A percentile compares a stretch with the other conserved stretches of the same genome.
Conservation (phyloP, 2,329 filamentous ascomycete species). For the Pseudogymnoascus sp. region DNA sequence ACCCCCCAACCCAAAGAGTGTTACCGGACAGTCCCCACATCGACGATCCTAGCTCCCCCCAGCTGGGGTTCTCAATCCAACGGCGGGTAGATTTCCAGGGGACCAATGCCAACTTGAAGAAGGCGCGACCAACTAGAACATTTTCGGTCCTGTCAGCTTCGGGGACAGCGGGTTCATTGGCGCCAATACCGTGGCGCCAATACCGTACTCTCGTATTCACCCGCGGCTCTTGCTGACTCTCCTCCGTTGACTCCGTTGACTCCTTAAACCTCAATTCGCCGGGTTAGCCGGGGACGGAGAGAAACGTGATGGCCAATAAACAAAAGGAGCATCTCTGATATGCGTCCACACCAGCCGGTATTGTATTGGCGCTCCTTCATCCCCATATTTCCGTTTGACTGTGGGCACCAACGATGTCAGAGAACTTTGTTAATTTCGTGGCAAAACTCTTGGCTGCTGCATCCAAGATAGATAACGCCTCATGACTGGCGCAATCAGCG, state of each 20-base stretch:
- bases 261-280: neutral
- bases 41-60: neutral
- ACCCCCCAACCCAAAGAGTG: neutral
- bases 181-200: too few species aligned
- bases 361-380: neutral
- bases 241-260: neutral
- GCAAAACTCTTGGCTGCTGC: neutral
- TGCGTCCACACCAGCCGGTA: neutral
- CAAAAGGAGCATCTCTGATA: neutral
- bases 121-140: neutral
- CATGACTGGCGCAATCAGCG: neutral
- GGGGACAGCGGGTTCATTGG: neutral
- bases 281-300: neutral
- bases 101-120: neutral
- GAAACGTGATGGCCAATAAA: neutral
- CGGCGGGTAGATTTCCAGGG: neutral
- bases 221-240: neutral
- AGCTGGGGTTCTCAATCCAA: neutral
- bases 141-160: neutral
- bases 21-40: neutral
- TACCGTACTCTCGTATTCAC: neutral
- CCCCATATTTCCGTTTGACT: neutral
- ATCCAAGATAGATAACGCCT: neutral
- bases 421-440: neutral
- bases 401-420: neutral